Percentiles rank a stretch among this genome's conserved stretches.
These are phyloP conservation scores for Hypoxylon sp. DNA, from an alignment of 2,329 filamentous ascomycete genomes.

Conservation along the genomic window DNA sequence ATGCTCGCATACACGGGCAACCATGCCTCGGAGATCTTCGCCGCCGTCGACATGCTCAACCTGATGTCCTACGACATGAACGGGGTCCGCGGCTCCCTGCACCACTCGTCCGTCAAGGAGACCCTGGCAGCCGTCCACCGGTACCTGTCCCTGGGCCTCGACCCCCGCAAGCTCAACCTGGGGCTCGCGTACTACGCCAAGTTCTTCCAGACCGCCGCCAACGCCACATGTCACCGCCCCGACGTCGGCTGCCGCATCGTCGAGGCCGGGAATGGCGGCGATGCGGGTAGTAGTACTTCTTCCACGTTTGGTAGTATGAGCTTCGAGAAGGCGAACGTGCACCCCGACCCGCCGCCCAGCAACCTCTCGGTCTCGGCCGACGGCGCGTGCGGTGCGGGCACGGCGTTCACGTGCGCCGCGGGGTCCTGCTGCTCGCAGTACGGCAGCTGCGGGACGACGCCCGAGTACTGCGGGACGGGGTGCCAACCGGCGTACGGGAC, in stretches of 20 bases:
- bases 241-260: conserved; percentile 67
- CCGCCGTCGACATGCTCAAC: conserved; percentile 76
- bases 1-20: conserved; percentile 75
- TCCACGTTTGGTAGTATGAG: conserved; percentile 75
- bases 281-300: conserved; percentile 71
- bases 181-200: conserved; percentile 77
- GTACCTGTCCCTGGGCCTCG: conserved; percentile 70
- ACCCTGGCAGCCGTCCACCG: conserved; percentile 68
- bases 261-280: conserved; percentile 66
- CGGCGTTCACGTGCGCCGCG: conserved; percentile 51
- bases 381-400: conserved; percentile 54
- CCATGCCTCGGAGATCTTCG: conserved; percentile 70
- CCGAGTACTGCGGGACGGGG: conserved; percentile 47
- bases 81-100: conserved; percentile 77
- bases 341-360: conserved; percentile 39
- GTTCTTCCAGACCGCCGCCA: conserved; percentile 68
- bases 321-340: conserved; percentile 59
- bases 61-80: conserved; percentile 80
- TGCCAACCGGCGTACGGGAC: conserved; percentile 41
- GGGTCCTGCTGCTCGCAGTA: conserved; percentile 36
- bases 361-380: conserved; percentile 51
- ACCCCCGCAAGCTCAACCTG: conserved; percentile 68
- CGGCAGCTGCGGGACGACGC: conserved; percentile 52
- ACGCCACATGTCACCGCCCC: conserved; percentile 59
- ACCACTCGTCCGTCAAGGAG: conserved; percentile 72